A percentile compares a stretch with the other conserved stretches of the same genome.
phyloP scores from a whole-genome alignment of 805 yeast genomes.

The Millerozyma miso region DNA sequence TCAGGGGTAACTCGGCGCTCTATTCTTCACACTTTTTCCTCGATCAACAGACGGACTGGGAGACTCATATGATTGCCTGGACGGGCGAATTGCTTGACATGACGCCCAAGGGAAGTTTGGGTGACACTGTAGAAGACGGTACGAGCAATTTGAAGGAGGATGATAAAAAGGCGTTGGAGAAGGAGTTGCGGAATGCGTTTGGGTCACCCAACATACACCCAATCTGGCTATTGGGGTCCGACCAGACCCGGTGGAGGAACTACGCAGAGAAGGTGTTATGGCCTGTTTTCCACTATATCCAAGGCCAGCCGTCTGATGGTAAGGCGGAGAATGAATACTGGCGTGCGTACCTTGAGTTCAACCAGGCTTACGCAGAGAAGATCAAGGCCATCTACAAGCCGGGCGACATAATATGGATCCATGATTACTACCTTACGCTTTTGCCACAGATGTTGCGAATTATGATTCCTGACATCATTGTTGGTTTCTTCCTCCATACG shows the following conservation, averaged over 20 bases:
- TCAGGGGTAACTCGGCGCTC: conserved; percentile 81
- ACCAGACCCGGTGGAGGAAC: conserved; percentile 79
- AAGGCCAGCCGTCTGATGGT: conserved; percentile 68
- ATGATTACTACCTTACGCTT: conserved; percentile 79
- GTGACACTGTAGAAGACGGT: conserved; percentile 47
- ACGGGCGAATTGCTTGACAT: conserved; percentile 73
- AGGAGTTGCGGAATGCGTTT: conserved; percentile 42
- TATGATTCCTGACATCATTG: conserved; percentile 66
- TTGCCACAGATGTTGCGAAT: conserved; percentile 80
- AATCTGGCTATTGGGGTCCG: conserved; percentile 78
- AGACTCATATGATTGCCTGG: conserved; percentile 88
- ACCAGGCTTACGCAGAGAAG: conserved; percentile 83
- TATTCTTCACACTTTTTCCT: conserved; percentile 70
- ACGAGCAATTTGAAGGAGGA: conserved; percentile 55
- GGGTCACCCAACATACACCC: conserved; percentile 64
- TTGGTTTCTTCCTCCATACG: conserved; percentile 78
- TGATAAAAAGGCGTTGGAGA: conserved; percentile 51
- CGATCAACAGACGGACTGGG: conserved; percentile 71
- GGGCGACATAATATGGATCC: conserved; percentile 91
- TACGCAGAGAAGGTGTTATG: conserved; percentile 89
- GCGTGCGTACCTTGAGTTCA: conserved; percentile 86
- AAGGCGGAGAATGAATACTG: conserved; percentile 66
- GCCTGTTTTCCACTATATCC: conserved; percentile 94
- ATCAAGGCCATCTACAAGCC: conserved; percentile 69
- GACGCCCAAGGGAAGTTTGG: conserved; percentile 11